Conservation (phyloP, 805 yeast species). For the Ogataea paraovalis region DNA sequence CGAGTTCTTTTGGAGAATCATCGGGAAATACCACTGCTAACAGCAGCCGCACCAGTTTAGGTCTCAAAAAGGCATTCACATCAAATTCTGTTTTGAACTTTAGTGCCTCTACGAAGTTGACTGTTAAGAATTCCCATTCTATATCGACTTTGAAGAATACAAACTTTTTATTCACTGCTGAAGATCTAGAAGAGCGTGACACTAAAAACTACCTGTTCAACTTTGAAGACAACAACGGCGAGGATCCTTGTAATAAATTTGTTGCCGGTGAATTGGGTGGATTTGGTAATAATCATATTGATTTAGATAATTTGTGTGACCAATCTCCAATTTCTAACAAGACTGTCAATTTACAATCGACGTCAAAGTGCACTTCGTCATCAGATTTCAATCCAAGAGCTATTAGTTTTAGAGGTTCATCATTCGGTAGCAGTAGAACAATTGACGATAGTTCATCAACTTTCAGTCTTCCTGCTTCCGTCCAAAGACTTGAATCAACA, state of each 20-base stretch:
- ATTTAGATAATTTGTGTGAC: constrained; percentile 24
- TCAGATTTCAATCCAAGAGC: not conserved
- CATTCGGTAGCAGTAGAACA: not conserved
- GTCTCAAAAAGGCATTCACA: constrained; percentile 12
- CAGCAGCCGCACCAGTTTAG: constrained; percentile 5
- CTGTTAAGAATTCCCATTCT: not conserved
- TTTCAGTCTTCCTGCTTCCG: not conserved
- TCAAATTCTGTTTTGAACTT: constrained; percentile 22
- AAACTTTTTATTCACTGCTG: constrained; percentile 1
- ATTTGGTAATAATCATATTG: constrained; percentile 18
- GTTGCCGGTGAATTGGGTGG: constrained; percentile 25
- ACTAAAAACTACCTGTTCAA: not conserved
- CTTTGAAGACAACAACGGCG: not conserved
- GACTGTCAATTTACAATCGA: constrained; percentile 7
- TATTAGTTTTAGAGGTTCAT: not conserved
- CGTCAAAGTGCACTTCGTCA: not conserved
- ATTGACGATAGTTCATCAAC: not conserved
- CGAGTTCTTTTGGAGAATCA: constrained; percentile 2
- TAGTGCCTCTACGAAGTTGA: constrained; percentile 15
- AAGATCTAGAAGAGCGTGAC: not conserved
- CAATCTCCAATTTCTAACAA: constrained; percentile 18
- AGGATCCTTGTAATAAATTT: not conserved
- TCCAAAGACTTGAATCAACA: not conserved
- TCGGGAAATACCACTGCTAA: constrained; percentile 3
- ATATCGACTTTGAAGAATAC: constrained; percentile 5